These are phyloP conservation scores for Mallotus repandus DNA, from an alignment of 441 rosid genomes.

Conservation along the genomic window DNA sequence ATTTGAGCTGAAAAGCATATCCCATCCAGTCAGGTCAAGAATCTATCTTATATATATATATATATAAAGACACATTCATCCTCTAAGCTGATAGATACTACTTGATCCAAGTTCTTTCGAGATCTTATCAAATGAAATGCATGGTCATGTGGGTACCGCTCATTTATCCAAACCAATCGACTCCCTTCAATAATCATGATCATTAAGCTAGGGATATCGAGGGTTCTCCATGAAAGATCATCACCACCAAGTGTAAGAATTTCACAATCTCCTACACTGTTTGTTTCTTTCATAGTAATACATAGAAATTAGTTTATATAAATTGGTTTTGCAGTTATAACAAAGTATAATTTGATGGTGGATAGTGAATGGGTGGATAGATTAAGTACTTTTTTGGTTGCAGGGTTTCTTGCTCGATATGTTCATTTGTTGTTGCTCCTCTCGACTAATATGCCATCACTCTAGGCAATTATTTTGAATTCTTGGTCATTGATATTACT, in stretches of 20 bases:
- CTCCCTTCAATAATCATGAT: neutral
- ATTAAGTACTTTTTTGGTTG: neutral
- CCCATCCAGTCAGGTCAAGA: no score
- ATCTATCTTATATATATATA: no score
- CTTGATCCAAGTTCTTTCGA: no score
- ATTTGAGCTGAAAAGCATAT: no score
- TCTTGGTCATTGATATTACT: no score
- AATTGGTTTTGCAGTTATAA: neutral
- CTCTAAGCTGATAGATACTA: no score
- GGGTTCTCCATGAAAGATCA: neutral
- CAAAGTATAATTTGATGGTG: neutral
- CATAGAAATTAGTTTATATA: neutral
- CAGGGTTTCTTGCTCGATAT: no score
- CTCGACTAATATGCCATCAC: no score
- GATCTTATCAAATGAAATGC: neutral
- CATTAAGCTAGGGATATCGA: neutral
- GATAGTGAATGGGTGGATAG: neutral
- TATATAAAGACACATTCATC: no score
- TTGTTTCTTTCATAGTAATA: neutral
- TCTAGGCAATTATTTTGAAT: no score
- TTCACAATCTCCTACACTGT: neutral
- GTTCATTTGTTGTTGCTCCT: no score
- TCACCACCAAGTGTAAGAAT: neutral
- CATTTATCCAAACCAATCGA: neutral
- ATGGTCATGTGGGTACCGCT: neutral